These are phyloP conservation scores for Penicillium occitanis DNA, from an alignment of 2,329 filamentous ascomycete species.

Conservation along the genomic window DNA sequence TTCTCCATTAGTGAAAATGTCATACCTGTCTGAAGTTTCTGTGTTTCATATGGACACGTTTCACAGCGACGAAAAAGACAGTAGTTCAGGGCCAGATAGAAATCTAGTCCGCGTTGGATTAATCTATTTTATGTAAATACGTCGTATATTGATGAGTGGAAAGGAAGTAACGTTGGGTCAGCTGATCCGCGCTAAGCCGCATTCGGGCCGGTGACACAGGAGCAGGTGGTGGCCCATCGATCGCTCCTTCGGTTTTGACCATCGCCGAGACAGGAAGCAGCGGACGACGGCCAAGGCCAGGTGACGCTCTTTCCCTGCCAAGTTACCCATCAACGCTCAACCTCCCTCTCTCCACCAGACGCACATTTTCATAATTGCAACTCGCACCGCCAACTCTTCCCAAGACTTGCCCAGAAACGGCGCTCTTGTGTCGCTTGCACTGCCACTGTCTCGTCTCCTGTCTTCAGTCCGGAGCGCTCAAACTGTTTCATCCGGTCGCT, in stretches of 20 bases:
- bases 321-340: neutral
- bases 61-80: neutral
- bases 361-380: neutral
- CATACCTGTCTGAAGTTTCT: no score
- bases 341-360: neutral
- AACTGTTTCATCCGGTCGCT: neutral
- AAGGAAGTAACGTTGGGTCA: neutral
- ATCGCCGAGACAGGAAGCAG: neutral
- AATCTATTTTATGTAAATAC: neutral
- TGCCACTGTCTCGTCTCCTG: neutral
- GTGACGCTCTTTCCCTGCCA: neutral
- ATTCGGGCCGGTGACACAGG: conserved; percentile 6
- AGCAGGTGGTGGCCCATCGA: neutral
- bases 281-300: no score
- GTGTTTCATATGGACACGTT: no score
- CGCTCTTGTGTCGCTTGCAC: neutral
- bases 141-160: no score
- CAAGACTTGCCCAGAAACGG: conserved; percentile 15
- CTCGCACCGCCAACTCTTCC: conserved; percentile 1
- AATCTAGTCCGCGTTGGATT: neutral
- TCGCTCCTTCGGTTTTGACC: conserved; percentile 4
- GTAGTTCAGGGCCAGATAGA: neutral
- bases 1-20: neutral
- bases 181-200: conserved; percentile 2
- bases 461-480: neutral